These are phyloP conservation scores for Ramularia collo-cygni DNA, from an alignment of 2,329 filamentous ascomycete species.

Conservation along the genomic window DNA sequence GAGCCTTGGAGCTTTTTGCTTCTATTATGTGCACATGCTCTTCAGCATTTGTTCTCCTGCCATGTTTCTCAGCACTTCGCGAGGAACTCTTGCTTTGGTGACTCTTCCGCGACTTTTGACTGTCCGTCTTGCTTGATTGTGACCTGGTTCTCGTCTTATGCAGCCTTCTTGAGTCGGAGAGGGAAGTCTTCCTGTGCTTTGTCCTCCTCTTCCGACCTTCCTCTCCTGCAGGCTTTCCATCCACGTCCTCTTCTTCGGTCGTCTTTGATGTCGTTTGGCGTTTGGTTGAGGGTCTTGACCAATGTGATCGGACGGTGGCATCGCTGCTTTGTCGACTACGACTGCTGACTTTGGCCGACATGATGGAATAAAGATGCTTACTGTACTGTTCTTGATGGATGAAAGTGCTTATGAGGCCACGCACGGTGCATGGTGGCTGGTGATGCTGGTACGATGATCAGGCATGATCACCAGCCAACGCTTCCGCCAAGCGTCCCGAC, in stretches of 20 bases:
- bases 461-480: too few species aligned
- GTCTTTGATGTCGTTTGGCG: conserved; percentile 9
- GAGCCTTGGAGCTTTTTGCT: too few species aligned
- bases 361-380: conserved; percentile 7
- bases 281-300: conserved; percentile 12
- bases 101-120: conserved; percentile 7
- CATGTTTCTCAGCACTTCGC: conserved; percentile 3
- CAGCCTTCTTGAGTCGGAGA: conserved; percentile 2
- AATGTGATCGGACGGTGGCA: conserved; percentile 8
- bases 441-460: background rate
- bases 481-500: too few species aligned
- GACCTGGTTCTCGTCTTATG: conserved; percentile 4
- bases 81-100: conserved; percentile 3
- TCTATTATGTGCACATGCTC: conserved; percentile 13
- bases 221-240: conserved; percentile 32
- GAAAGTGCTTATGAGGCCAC: too few species aligned
- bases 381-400: too few species aligned
- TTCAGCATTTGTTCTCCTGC: conserved; percentile 1
- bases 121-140: conserved; percentile 5
- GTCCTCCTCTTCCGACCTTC: conserved; percentile 34
- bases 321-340: conserved; percentile 13
- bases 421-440: too few species aligned
- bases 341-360: conserved; percentile 15
- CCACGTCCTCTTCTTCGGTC: conserved; percentile 11
- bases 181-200: conserved; percentile 8